Evolutionary conservation across 2,329 filamentous ascomycete species (phyloP), one percentile per base, ranked within the genome.

Genomic region (Colletotrichum costaricense): DNA sequence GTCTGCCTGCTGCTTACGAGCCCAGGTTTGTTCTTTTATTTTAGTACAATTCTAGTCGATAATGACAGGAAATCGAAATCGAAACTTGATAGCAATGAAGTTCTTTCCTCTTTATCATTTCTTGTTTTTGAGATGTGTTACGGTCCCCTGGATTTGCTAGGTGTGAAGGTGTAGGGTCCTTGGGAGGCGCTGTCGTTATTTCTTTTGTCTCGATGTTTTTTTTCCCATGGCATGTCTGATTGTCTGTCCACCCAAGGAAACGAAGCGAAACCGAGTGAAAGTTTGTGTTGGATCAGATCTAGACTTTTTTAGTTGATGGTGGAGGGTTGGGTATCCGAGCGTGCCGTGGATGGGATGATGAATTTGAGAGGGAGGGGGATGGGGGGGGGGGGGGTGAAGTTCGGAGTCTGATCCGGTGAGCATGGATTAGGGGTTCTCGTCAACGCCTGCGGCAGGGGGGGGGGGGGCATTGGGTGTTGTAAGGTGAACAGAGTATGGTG

Each of bases 1-100:
- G 60, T 35, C 56, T 57, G 3, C 67, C 60, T 66, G 26, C n/a
- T 42, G 57, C 60, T 42, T 6, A 73, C 67, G 67, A 73, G 67
- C 60, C 28, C 24, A 49, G 22, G 67, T 22, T n/a, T 26, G 33
- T 42, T 59, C 28, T 49, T 11, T 22, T 49, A 22, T 11, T 22
- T 19, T 42, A 4, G 6, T 33, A 22, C 6, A 42, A 8, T 19
- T 42, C 38, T 42, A 49, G 19, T 49, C 42, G 19, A 22, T 49
- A n/a, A 49, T 49, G 42, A 49, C 42, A 9, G 7, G 7, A 49
- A 11, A 49, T 49, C 42, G 19, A 4, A 49, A 16, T 42, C 14
- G 33, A 35, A 35, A 35, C 19, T 19, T 49, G 7, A 19, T n/a
- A 49, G 19, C 4, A 42, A 3, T 19, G 14, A 19, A 42, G 1